These are phyloP conservation scores for Nigrograna mackinnonii DNA, from an alignment of 2,329 filamentous ascomycete genomes.

Conservation along the genomic window DNA sequence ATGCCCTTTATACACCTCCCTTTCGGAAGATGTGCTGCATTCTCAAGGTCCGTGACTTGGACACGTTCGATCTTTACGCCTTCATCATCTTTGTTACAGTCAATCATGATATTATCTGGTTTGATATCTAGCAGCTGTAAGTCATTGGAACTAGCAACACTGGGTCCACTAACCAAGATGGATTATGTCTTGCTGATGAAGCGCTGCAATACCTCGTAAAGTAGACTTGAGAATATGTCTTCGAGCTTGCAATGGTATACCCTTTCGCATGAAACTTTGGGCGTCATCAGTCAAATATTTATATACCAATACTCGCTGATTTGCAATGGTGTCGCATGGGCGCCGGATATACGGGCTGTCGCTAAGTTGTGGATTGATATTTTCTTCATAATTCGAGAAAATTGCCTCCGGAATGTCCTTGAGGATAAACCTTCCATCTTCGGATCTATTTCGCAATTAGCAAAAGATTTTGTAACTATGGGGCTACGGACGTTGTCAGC, in stretches of 20 bases:
- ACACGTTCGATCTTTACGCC: constrained; percentile 19
- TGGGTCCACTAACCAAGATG: constrained; percentile 21
- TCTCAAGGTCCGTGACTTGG: constrained; percentile 32
- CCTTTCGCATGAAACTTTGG: constrained; percentile 15
- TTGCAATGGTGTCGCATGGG: constrained; percentile 19
- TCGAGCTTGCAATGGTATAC: constrained; percentile 14
- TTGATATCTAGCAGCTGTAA: constrained; percentile 27
- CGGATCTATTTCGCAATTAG: constrained; percentile 15
- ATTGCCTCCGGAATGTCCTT: constrained; percentile 26
- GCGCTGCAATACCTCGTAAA: constrained; percentile 24
- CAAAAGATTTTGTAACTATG: constrained; percentile 5
- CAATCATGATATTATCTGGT: constrained; percentile 31
- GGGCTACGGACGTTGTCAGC: constrained; percentile 23
- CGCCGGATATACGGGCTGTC: constrained; percentile 19
- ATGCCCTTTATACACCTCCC: constrained; percentile 31
- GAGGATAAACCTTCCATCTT: constrained; percentile 17
- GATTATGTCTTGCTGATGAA: constrained; percentile 27
- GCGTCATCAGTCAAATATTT: constrained; percentile 23
- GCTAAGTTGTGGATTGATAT: constrained; percentile 24
- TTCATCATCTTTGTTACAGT: constrained; percentile 13
- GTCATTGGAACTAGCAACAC: constrained; percentile 4
- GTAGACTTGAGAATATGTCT: constrained; percentile 27
- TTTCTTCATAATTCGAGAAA: constrained; percentile 20
- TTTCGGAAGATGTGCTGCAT: constrained; percentile 39
- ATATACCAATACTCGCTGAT: constrained; percentile 25